Evolutionary conservation across 1,284 basidiomycete species (phyloP).

Genomic region (Mycena sp.): DNA sequence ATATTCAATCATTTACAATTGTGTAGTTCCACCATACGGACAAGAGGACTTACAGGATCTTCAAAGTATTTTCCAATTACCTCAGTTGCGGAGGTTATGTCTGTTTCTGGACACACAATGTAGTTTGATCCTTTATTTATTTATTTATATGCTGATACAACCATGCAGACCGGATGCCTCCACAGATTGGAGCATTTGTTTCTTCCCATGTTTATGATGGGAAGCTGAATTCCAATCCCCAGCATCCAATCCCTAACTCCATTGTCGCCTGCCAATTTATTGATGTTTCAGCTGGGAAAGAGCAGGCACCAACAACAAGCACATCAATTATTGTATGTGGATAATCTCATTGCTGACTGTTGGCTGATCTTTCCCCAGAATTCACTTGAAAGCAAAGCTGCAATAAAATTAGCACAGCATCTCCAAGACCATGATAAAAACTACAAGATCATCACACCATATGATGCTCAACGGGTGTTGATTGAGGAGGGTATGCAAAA

Average conservation of each 20-base stretch:
- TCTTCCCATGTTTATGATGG: conserved; percentile 69
- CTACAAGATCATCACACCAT: conserved; percentile 75
- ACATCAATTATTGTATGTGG: conserved; percentile 54
- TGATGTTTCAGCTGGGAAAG: conserved; percentile 52
- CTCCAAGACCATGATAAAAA: conserved; percentile 53
- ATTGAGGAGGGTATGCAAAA: conserved; percentile 60
- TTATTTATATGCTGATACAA: too few relatives aligned
- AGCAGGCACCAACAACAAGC: conserved; percentile 43
- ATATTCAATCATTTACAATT: conserved; percentile 2
- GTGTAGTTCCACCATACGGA: conserved; percentile 65
- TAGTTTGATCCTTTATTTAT: conserved; percentile 31
- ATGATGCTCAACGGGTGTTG: conserved; percentile 67
- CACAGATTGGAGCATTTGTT: conserved; percentile 77
- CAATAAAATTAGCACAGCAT: conserved; percentile 55
- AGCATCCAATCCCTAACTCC: conserved; percentile 52
- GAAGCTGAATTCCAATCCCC: conserved; percentile 58
- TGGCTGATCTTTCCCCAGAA: conserved; percentile 52
- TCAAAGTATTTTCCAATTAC: conserved; percentile 67
- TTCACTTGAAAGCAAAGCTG: conserved; percentile 52
- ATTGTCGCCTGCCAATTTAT: conserved; percentile 60
- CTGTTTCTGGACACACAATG: conserved; percentile 68
- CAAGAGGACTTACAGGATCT: conserved; percentile 60
- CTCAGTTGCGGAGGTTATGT: conserved; percentile 52
- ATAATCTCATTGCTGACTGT: conserved; percentile 16
- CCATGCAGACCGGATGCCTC: conserved; percentile 75